Conservation (phyloP, 345 rosid genomes). For the Erucastrum elatum region DNA sequence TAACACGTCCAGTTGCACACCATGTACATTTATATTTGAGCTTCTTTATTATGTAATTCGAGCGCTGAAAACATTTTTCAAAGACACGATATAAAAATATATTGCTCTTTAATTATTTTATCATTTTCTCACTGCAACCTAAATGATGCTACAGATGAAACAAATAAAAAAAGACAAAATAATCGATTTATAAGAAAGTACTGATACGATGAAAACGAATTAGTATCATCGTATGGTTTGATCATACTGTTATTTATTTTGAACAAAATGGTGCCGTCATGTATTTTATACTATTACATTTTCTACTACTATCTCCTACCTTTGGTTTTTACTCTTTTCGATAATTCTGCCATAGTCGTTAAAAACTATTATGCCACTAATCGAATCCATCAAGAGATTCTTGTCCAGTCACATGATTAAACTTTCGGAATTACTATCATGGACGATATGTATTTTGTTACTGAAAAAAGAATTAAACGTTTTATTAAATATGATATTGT, state of each 20-base stretch:
- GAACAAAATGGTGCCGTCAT: not conserved
- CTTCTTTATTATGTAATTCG: not conserved
- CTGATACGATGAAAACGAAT: not conserved
- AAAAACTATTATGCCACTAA: not conserved
- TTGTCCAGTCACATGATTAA: not conserved
- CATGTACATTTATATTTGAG: not conserved
- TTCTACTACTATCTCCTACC: not conserved
- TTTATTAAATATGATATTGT: too few species aligned
- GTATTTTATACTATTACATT: not conserved
- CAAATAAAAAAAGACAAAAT: not conserved
- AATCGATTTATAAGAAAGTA: not conserved
- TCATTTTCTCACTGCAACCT: not conserved
- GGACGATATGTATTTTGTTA: not conserved
- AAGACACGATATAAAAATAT: not conserved
- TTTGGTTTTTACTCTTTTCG: not conserved
- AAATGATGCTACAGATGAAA: not conserved
- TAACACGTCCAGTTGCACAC: constrained; percentile 15
- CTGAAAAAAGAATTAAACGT: too few species aligned
- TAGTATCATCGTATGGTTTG: not conserved
- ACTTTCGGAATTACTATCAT: not conserved
- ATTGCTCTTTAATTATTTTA: not conserved
- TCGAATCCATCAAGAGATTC: not conserved
- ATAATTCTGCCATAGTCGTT: not conserved
- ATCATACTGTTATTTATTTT: not conserved
- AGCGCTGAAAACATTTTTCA: not conserved